phyloP scores from a whole-genome alignment of 2,329 filamentous ascomycete species.

The Botrytis aclada region DNA sequence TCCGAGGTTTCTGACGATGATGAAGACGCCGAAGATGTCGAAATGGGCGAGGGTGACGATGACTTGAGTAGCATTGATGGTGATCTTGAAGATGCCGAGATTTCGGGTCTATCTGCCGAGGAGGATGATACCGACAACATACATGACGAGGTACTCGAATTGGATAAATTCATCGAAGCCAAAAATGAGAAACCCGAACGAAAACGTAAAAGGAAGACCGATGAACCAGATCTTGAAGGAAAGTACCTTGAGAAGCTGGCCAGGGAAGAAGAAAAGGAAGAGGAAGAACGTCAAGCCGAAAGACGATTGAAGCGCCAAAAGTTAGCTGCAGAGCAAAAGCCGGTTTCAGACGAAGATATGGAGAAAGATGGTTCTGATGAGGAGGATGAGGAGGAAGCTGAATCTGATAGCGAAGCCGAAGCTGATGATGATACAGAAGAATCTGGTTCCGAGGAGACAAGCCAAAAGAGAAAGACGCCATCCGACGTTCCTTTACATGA shows the following conservation, averaged over 20 bases:
- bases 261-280: slow-evolving; percentile 56
- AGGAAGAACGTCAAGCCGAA: slow-evolving; percentile 44
- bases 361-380: slow-evolving; percentile 32
- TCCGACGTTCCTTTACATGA: slow-evolving; percentile 50
- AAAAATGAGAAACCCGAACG: slow-evolving; percentile 43
- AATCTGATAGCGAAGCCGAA: slow-evolving; percentile 31
- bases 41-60: slow-evolving; percentile 36
- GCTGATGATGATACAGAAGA: slow-evolving; percentile 33
- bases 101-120: slow-evolving; percentile 34
- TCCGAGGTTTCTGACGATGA: slow-evolving; percentile 38
- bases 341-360: slow-evolving; percentile 37
- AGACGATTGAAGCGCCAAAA: slow-evolving; percentile 52
- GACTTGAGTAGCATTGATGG: slow-evolving; percentile 39
- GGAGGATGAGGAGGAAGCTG: slow-evolving; percentile 29
- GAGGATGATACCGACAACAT: slow-evolving; percentile 32
- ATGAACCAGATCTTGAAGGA: slow-evolving; percentile 66
- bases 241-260: slow-evolving; percentile 66
- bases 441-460: slow-evolving; percentile 22
- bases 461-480: slow-evolving; percentile 42
- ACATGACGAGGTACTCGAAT: slow-evolving; percentile 30
- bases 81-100: slow-evolving; percentile 39
- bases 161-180: slow-evolving; percentile 44
- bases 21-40: slow-evolving; percentile 38
- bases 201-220: slow-evolving; percentile 62
- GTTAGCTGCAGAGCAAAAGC: slow-evolving; percentile 40